phyloP scores from a whole-genome alignment of 2,329 filamentous ascomycete genomes.

The Sporothrix curviconia region DNA sequence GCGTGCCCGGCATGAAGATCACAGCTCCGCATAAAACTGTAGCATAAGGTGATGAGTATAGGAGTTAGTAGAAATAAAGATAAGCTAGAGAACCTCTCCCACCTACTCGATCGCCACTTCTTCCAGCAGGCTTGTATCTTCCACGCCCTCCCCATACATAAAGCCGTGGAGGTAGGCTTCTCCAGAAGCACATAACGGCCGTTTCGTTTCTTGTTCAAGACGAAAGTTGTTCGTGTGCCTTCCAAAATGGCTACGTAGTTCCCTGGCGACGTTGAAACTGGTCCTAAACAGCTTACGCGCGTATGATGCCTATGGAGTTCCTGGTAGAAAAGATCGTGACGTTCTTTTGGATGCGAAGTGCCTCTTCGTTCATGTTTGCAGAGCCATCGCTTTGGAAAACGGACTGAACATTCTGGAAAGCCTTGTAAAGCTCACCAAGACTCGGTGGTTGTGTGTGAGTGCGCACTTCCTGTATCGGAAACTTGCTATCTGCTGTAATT shows the following conservation, averaged over 20 bases:
- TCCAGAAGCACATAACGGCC: not conserved
- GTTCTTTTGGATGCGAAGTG: not conserved
- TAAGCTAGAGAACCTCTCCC: not conserved
- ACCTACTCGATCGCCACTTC: not conserved
- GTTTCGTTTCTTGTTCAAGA: not conserved
- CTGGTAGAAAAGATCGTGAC: not conserved
- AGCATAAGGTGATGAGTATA: no score
- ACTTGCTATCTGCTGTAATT: not conserved
- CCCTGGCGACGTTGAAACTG: not conserved
- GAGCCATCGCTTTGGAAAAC: not conserved
- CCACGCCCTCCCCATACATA: not conserved
- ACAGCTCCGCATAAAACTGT: no score
- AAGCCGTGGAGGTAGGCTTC: not conserved
- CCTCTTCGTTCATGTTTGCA: not conserved
- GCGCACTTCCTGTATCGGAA: not conserved
- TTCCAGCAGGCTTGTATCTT: not conserved
- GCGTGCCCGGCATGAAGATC: not conserved
- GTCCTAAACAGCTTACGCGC: not conserved
- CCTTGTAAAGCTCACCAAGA: not conserved
- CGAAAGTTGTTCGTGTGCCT: not conserved
- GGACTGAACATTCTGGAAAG: not conserved
- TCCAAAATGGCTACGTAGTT: not conserved
- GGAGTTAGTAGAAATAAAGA: no score
- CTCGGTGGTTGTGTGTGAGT: not conserved
- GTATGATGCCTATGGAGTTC: not conserved